These are phyloP conservation scores for Geotrichum citri-aurantii DNA, from an alignment of 1,139 yeast species.

Conservation along the genomic window DNA sequence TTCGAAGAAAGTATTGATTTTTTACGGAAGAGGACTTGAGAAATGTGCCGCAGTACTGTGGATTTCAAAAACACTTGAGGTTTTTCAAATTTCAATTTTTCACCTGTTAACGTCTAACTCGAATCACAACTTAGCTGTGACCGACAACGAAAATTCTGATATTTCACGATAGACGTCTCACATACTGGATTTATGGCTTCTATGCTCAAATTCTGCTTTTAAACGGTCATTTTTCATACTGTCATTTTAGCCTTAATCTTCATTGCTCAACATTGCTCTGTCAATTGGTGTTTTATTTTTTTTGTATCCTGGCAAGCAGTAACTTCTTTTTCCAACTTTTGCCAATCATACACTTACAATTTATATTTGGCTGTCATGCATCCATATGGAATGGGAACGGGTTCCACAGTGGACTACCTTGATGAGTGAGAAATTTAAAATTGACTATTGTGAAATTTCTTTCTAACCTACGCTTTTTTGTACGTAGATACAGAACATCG, in stretches of 20 bases:
- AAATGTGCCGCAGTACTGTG: no score
- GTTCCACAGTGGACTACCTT: conserved; percentile 6
- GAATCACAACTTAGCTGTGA: background rate
- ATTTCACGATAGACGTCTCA: background rate
- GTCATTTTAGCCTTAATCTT: conserved; percentile 36
- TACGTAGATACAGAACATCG: background rate
- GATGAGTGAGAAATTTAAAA: conserved; percentile 8
- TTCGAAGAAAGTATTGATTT: background rate
- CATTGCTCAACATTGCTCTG: conserved; percentile 22
- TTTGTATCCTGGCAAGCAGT: background rate
- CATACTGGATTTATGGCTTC: background rate
- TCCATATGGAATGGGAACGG: conserved; percentile 5
- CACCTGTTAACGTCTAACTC: background rate
- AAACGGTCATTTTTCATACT: background rate
- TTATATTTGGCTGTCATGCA: background rate
- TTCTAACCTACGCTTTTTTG: background rate
- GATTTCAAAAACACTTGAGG: background rate
- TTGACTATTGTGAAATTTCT: background rate
- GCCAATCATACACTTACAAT: background rate
- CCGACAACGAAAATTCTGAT: background rate
- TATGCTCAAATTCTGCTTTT: background rate
- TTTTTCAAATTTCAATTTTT: background rate
- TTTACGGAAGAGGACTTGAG: background rate
- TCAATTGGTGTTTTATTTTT: conserved; percentile 15
- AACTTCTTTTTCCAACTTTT: background rate